Percentiles rank a stretch among this genome's conserved stretches.
Evolutionary conservation across 2,329 filamentous ascomycete species (phyloP).

Genomic region (Fusarium sp.): DNA sequence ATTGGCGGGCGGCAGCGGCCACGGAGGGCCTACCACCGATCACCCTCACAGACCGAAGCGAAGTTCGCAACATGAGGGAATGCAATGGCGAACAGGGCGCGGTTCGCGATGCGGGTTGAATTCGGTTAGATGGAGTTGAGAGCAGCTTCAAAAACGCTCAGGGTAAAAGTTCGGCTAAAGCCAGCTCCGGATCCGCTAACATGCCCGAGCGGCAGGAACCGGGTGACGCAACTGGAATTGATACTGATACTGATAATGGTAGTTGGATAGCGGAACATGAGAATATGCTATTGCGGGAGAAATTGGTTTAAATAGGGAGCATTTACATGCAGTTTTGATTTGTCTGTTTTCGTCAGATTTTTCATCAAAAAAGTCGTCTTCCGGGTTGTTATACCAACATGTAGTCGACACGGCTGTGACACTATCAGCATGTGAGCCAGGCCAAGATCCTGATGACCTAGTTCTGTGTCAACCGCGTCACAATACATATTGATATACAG

Average conservation of each 20-base stretch:
- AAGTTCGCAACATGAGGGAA: conserved; percentile 77
- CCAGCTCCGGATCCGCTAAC: conserved; percentile 42
- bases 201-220: conserved; percentile 50
- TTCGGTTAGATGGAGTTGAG: conserved; percentile 50
- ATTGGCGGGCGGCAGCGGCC: conserved; percentile 69
- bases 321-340: not conserved
- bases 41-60: conserved; percentile 73
- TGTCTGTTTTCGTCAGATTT: not conserved
- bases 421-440: not conserved
- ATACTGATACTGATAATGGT: not conserved
- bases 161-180: conserved; percentile 60
- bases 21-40: conserved; percentile 67
- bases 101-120: conserved; percentile 44
- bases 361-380: not conserved
- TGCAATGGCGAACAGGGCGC: conserved; percentile 58
- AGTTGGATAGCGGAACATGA: not conserved
- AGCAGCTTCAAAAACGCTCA: conserved; percentile 57
- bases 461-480: not conserved
- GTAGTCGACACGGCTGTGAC: not conserved
- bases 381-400: not conserved
- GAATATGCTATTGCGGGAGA: not conserved
- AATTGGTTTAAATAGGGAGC: not conserved
- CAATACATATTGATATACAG: not conserved
- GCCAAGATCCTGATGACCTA: not conserved
- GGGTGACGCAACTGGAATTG: conserved; percentile 49